Evolutionary conservation across 345 rosid genomes (phyloP).

Genomic region (Linum lewisii): DNA sequence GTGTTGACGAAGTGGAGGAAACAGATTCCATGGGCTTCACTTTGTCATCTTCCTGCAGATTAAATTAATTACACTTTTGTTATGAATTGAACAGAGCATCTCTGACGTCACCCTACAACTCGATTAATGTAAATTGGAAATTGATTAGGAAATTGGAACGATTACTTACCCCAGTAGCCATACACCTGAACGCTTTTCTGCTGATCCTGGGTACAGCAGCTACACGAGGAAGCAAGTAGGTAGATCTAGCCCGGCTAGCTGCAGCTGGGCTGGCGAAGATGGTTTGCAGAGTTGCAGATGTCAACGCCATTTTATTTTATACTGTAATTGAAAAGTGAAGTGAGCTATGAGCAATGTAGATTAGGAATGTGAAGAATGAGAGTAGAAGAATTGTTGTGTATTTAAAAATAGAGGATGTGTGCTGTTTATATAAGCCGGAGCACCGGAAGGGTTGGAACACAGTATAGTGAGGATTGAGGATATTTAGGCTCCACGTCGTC

Average conservation of each 20-base stretch:
- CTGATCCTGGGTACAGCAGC: slow-evolving; percentile 8
- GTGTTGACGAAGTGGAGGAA: slow-evolving; percentile 5
- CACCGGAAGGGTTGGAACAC: too few relatives aligned
- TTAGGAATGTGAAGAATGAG: background rate
- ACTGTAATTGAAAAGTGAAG: too few relatives aligned
- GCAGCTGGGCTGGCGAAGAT: slow-evolving; percentile 27
- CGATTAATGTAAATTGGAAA: background rate
- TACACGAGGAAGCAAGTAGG: slow-evolving; percentile 11
- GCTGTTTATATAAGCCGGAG: too few relatives aligned
- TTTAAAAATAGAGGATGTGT: too few relatives aligned
- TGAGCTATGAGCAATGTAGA: background rate
- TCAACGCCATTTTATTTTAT: slow-evolving; percentile 25
- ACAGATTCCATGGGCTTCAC: background rate
- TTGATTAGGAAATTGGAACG: background rate
- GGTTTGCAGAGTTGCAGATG: slow-evolving; percentile 33
- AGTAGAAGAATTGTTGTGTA: too few relatives aligned
- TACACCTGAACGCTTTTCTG: slow-evolving; percentile 34
- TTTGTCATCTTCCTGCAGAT: slow-evolving; percentile 1
- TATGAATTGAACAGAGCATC: background rate
- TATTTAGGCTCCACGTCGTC: slow-evolving; percentile 27
- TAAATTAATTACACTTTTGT: background rate
- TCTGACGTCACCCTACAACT: background rate
- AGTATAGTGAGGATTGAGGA: slow-evolving; percentile 12
- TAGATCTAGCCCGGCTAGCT: slow-evolving; percentile 14
- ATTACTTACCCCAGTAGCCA: slow-evolving; percentile 34